phyloP scores from a whole-genome alignment of 2,329 filamentous ascomycete genomes.

The Immersiporthe knoxdaviesiana region DNA sequence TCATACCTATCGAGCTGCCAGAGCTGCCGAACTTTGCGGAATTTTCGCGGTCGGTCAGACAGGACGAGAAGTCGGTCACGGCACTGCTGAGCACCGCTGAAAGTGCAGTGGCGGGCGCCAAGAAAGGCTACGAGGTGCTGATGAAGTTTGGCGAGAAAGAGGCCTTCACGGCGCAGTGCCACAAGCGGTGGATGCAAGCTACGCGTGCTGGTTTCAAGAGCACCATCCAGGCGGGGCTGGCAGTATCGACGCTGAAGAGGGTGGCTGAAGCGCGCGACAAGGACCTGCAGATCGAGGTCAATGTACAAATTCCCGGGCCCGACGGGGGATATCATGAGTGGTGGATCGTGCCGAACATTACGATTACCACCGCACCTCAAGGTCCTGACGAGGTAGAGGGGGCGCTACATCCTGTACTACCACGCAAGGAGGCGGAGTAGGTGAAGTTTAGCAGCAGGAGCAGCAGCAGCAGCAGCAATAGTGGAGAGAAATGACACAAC shows the following conservation, averaged over 20 bases:
- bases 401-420: not conserved
- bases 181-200: slow-evolving; percentile 64
- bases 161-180: slow-evolving; percentile 58
- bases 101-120: slow-evolving; percentile 50
- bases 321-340: slow-evolving; percentile 64
- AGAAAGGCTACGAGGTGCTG: slow-evolving; percentile 60
- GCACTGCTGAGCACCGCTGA: slow-evolving; percentile 52
- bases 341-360: slow-evolving; percentile 64
- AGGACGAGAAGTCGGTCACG: slow-evolving; percentile 43
- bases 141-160: slow-evolving; percentile 55
- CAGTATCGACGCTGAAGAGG: slow-evolving; percentile 63
- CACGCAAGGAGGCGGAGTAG: not conserved
- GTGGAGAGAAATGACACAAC: not conserved
- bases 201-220: slow-evolving; percentile 66
- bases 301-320: slow-evolving; percentile 55
- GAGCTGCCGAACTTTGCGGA: slow-evolving; percentile 67
- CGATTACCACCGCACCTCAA: not conserved
- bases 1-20: slow-evolving; percentile 69
- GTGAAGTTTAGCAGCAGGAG: not conserved
- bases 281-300: slow-evolving; percentile 43
- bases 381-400: not conserved
- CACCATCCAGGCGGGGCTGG: slow-evolving; percentile 71
- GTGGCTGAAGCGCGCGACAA: slow-evolving; percentile 46
- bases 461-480: not conserved
- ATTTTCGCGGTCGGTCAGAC: slow-evolving; percentile 52